A percentile compares a stretch with the other conserved stretches of the same genome.
These are phyloP conservation scores for Neospermospora avenae DNA, from an alignment of 2,329 filamentous ascomycete species.

Conservation along the genomic window DNA sequence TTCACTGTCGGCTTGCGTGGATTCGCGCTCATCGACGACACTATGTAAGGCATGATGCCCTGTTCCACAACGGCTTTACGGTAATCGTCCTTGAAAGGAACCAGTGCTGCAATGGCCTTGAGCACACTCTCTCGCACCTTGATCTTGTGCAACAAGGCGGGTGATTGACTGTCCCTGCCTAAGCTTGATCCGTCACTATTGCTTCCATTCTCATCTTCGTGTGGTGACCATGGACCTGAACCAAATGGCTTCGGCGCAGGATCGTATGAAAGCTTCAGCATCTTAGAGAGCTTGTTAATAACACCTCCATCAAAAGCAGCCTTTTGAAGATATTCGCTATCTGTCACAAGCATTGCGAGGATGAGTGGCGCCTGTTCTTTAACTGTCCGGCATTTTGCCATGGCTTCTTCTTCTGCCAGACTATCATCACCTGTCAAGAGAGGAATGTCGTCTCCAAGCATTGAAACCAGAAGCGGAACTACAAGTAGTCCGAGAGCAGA, in stretches of 20 bases:
- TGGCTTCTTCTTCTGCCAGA: constrained; percentile 36
- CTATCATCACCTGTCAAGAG: constrained; percentile 40
- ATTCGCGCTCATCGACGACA: constrained; percentile 72
- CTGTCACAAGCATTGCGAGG: constrained; percentile 73
- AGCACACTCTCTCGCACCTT: constrained; percentile 73
- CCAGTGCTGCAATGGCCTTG: constrained; percentile 76
- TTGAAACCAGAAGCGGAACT: constrained; percentile 65
- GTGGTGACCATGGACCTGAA: constrained; percentile 53
- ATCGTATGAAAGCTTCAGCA: constrained; percentile 66
- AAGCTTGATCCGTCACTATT: constrained; percentile 45
- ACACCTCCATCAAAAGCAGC: constrained; percentile 71
- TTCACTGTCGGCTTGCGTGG: constrained; percentile 47
- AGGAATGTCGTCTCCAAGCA: constrained; percentile 54
- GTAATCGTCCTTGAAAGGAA: constrained; percentile 78
- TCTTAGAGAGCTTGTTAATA: constrained; percentile 58
- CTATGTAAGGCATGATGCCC: constrained; percentile 76
- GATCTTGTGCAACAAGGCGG: constrained; percentile 64
- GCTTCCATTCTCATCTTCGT: constrained; percentile 16
- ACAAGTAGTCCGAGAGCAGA: constrained; percentile 63
- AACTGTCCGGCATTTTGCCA: constrained; percentile 47
- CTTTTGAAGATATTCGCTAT: constrained; percentile 76
- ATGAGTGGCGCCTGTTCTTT: constrained; percentile 71
- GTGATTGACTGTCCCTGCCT: constrained; percentile 59
- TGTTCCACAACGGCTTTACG: constrained; percentile 78
- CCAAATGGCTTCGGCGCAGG: constrained; percentile 45